Conservation (phyloP, 306 rosid genomes). For the Gastrolobium bilobum region DNA sequence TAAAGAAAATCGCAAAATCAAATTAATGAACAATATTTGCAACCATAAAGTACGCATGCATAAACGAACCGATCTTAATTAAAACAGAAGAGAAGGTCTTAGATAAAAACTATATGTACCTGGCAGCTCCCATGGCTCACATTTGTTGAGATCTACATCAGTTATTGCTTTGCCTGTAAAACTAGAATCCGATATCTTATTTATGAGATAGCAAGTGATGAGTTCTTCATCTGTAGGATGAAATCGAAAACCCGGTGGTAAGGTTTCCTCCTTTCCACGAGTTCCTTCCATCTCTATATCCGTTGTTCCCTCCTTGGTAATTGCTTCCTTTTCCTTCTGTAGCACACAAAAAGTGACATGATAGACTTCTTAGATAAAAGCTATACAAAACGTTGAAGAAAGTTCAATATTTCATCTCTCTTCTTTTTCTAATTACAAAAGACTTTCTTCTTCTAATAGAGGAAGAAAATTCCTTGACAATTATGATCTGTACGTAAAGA, state of each 20-base stretch:
- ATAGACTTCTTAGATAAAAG: neutral
- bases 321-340: slow-evolving; percentile 57
- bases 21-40: neutral
- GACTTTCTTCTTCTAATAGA: slow-evolving; percentile 36
- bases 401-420: neutral
- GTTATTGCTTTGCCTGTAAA: slow-evolving; percentile 79
- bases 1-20: neutral
- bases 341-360: slow-evolving; percentile 52
- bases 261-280: slow-evolving; percentile 65
- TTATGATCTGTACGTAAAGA: neutral
- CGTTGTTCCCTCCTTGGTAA: slow-evolving; percentile 48
- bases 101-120: slow-evolving; percentile 53
- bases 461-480: slow-evolving; percentile 34
- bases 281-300: slow-evolving; percentile 61
- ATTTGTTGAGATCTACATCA: slow-evolving; percentile 95
- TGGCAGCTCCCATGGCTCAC: slow-evolving; percentile 99
- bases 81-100: slow-evolving; percentile 15
- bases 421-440: slow-evolving; percentile 25
- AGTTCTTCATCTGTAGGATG: slow-evolving; percentile 97
- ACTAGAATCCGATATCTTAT: slow-evolving; percentile 76
- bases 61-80: neutral
- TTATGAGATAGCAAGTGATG: slow-evolving; percentile 77
- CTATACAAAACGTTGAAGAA: neutral
- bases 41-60: slow-evolving; percentile 5
- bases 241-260: slow-evolving; percentile 94